Base-by-base conservation (phyloP, 139 green algal genomes). In the Bryopsis sp. region DNA sequence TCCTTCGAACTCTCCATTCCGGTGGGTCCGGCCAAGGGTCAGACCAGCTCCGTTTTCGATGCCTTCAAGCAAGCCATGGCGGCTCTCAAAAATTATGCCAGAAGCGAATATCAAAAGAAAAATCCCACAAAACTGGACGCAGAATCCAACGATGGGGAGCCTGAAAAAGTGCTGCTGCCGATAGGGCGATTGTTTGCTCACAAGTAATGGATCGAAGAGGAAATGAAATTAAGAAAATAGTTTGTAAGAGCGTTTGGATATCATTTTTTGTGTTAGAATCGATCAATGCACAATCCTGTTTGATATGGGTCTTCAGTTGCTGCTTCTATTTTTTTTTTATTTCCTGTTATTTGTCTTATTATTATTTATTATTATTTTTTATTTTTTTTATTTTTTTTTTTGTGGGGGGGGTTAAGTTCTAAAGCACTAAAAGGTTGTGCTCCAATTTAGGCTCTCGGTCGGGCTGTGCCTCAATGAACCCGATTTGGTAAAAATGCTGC, bases 1-100 rank as follows among this genome's bases (percentile, higher is more conserved):
- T 65, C 58, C 4, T 65, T 65, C 31, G 58, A 65, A 26, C 32
- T 65, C n/a, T 65, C 58, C 8, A 39, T 65, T 39, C 58, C 58
- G 4, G 8, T 33, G 4, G 32, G 32, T 65, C 32, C 8, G 7
- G 6, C 4, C 31, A n/a, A 7, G 6, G 28, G 29, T 24, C 43
- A 31, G 8, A 46, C 28, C 6, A 5, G 43, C 4, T 65, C 43
- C 58, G 15, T 65, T 5, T 31, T 47, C 31, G 28, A 33, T 65
- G 6, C 43, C 31, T 46, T 11, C 29, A 39, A 33, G 24, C 6
- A 22, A 22, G 58, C 28, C 26, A 65, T 65, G 39, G 32, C 39
- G 6, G 43, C 24, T 6, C 43, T 65, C 58, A 39, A 65, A 43
- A 65, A 65, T 47, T 33, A 65, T 50, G 43, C 39, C 22, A 26